Base-by-base conservation (phyloP, 2,329 filamentous ascomycete genomes). In the Diplodia mutila region DNA sequence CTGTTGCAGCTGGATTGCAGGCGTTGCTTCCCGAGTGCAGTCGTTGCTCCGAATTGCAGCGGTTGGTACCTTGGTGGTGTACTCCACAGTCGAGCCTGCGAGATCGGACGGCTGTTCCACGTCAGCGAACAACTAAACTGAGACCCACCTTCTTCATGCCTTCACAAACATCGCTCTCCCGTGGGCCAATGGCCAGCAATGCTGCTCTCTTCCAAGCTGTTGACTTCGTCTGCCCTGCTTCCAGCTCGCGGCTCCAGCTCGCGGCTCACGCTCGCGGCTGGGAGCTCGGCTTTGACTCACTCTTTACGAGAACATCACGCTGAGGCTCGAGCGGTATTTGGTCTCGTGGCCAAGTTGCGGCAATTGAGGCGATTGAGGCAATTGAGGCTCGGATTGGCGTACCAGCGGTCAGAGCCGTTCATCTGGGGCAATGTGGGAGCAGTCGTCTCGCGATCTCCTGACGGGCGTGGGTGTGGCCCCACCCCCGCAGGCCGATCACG, bases 401-500 rank as follows among this genome's bases (percentile, higher is more conserved):
- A 49, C 23, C 57, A 29, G 42, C 46, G 46, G 59, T 59, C 55
- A 46, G 55, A 46, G 37, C 42, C 18, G 27, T n/a, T 23, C 18
- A 14, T 39, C 2, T 18, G 32, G 54, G n/a, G n/a, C n/a, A n/a
- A n/a, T n/a, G n/a, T n/a, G n/a, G 29, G 29, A 7, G 34, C n/a
- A 23, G 57, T 63, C 27, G 27, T 51, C 42, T 34, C 42, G 59
- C 42, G 42, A 63, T 51, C 59, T 63, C 59, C 46, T 51, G 59
- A 63, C 42, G 59, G 16, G 21, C 11, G 18, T 27, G 27, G 59
- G n/a, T 51, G 59, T 63, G 59, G 59, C 42, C 59, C 59, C 59
- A 51, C 59, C 59, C 59, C 59, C 59, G 59, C 59, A 63, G 46
- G 59, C 59, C 59, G 59, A 63, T 63, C 59, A 18, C 29, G 46